Conservation (phyloP, 257 asterid species). For the Knoxia roxburghii region DNA sequence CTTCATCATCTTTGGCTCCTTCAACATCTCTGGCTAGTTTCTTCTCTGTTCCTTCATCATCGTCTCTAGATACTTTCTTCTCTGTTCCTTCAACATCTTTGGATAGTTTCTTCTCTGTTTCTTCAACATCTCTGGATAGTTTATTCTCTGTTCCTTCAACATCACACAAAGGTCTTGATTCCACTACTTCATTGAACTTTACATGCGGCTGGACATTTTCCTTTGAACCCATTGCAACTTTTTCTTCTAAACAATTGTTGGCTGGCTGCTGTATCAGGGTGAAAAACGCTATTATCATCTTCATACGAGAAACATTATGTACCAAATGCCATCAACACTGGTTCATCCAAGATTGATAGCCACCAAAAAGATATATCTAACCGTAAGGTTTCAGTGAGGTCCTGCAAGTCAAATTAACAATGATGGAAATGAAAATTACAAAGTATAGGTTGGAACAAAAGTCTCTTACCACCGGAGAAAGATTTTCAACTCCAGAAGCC, state of each 20-base stretch:
- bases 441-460: not conserved
- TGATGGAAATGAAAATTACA: not conserved
- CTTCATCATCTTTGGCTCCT: constrained; percentile 35
- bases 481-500: constrained; percentile 44
- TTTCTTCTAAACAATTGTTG: constrained; percentile 36
- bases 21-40: too few relatives aligned
- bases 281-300: not conserved
- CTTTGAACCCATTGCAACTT: constrained; percentile 31
- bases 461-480: constrained; percentile 41
- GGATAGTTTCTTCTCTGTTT: constrained; percentile 32
- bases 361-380: not conserved
- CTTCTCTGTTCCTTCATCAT: constrained; percentile 37
- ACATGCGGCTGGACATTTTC: constrained; percentile 24
- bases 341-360: not conserved
- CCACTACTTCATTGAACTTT: constrained; percentile 18
- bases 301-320: not conserved
- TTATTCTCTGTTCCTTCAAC: constrained; percentile 36
- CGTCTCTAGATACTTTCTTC: too few relatives aligned
- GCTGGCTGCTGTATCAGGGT: constrained; percentile 29
- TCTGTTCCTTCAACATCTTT: constrained; percentile 37
- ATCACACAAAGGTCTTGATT: constrained; percentile 28
- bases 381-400: not conserved
- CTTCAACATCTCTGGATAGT: constrained; percentile 34
- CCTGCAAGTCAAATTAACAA: too few relatives aligned
- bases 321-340: not conserved